A percentile compares a stretch with the other conserved stretches of the same genome.
These are phyloP conservation scores for Trichoderma koningiopsis DNA, from an alignment of 2,329 filamentous ascomycete species.

Conservation along the genomic window DNA sequence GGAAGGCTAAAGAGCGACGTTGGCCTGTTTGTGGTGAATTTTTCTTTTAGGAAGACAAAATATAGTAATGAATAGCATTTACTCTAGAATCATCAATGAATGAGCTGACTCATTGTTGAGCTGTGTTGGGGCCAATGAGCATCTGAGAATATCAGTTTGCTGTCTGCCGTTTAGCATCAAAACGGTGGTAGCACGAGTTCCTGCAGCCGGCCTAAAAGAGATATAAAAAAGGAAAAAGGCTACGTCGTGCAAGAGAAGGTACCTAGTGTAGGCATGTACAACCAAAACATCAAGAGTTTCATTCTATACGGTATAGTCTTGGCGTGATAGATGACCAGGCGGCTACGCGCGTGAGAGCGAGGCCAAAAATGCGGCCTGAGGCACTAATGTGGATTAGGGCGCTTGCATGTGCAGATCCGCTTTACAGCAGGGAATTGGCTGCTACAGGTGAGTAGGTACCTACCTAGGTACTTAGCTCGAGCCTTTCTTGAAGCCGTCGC, in stretches of 20 bases:
- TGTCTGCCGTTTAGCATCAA: background rate
- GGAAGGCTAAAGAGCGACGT: background rate
- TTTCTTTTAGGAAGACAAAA: background rate
- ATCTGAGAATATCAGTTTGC: background rate
- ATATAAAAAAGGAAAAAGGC: background rate
- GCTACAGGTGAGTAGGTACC: background rate
- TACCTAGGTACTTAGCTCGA: background rate
- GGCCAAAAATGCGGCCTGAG: slow-evolving; percentile 17
- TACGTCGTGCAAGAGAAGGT: background rate
- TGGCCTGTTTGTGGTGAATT: background rate
- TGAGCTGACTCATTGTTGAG: background rate
- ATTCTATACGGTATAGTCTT: background rate
- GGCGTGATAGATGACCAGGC: background rate
- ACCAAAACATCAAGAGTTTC: background rate
- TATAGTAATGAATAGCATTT: background rate
- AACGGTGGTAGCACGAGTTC: background rate
- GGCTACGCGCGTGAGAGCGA: background rate
- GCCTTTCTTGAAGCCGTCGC: slow-evolving; percentile 13
- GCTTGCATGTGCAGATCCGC: slow-evolving; percentile 15
- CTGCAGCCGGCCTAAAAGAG: slow-evolving; percentile 4
- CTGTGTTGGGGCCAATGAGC: background rate
- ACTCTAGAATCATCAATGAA: background rate
- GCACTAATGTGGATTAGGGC: background rate
- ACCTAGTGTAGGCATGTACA: background rate
- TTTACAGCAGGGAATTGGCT: slow-evolving; percentile 5